Evolutionary conservation across 2,329 filamentous ascomycete genomes (phyloP), one percentile per base, ranked within the genome.

Genomic region (Pyricularia grisea): DNA sequence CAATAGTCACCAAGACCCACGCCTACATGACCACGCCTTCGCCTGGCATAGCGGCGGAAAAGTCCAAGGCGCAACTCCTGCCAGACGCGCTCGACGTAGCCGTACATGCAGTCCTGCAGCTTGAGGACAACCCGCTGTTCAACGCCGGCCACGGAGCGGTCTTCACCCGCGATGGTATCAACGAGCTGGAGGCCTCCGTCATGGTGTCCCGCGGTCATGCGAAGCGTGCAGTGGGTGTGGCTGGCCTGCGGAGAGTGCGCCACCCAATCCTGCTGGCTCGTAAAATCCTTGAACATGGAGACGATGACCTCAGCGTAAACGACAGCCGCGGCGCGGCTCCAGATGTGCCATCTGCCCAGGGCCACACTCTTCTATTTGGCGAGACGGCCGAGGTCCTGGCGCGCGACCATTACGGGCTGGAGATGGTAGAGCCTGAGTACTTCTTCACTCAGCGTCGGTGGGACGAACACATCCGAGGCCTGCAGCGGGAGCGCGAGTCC

Each of bases 61-160:
- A 28, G 3, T 7, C 60, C 70, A 27, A 42, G n/a, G 55, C 66
- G 1, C 70, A 31, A 27, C 1, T 3, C 1, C 74, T 76, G 73
- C 84, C 86, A 10, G 84, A 84, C 0, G 91, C 93, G 0, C 84
- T 97, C 17, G 88, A 92, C 69, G 86, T 88, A 0, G 92, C 92
- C 1, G 90, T 90, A 1, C 86, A 90, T 77, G 93, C 93, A 64
- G 92, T 96, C 12, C 81, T 83, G 0, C 83, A 90, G 30, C 86
- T 97, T 20, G 93, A 97, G 79, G 83, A 96, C 75, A 87, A 93
- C 75, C 85, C 90, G 1, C 85, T 96, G 4, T 97, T 95, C 84
- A 97, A 97, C 80, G 88, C 89, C 69, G 93, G 89, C 9, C 89
- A 88, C 74, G 94, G 94, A 68, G 92, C 93, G 67, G 93, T 97